Percentiles rank a stretch among this genome's conserved stretches.
These are phyloP conservation scores for Nyctanthes arbortristis DNA, from an alignment of 257 asterid genomes.

Conservation along the genomic window DNA sequence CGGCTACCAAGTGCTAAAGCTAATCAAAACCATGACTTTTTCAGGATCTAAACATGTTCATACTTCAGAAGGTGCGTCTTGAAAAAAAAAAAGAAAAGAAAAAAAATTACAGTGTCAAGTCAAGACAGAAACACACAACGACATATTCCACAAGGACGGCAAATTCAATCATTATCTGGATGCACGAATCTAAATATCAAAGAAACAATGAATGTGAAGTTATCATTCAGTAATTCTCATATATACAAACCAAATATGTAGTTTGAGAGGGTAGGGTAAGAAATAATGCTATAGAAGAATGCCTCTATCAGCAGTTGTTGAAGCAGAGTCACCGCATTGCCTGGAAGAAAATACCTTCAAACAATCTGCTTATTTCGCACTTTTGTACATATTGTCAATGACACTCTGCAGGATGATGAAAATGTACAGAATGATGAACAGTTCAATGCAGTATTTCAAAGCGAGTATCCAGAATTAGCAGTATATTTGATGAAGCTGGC, in stretches of 20 bases:
- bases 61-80: background rate
- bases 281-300: background rate
- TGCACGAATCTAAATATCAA: background rate
- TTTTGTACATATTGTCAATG: constrained; percentile 43
- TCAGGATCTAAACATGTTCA: too few relatives aligned
- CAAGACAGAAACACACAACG: too few relatives aligned
- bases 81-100: too few relatives aligned
- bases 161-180: background rate
- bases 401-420: constrained; percentile 28
- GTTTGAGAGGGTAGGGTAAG: background rate
- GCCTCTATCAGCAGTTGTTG: background rate
- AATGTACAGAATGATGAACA: background rate
- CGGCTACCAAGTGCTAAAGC: too few relatives aligned
- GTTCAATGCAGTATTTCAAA: too few relatives aligned
- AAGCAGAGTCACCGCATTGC: background rate
- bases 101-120: too few relatives aligned
- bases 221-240: background rate
- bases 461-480: background rate
- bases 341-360: background rate
- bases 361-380: constrained; percentile 29
- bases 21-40: too few relatives aligned
- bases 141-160: background rate
- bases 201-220: background rate
- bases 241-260: background rate
- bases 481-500: background rate